These are phyloP conservation scores for Trametes sanguinea DNA, from an alignment of 768 basidiomycete species.

Conservation along the genomic window DNA sequence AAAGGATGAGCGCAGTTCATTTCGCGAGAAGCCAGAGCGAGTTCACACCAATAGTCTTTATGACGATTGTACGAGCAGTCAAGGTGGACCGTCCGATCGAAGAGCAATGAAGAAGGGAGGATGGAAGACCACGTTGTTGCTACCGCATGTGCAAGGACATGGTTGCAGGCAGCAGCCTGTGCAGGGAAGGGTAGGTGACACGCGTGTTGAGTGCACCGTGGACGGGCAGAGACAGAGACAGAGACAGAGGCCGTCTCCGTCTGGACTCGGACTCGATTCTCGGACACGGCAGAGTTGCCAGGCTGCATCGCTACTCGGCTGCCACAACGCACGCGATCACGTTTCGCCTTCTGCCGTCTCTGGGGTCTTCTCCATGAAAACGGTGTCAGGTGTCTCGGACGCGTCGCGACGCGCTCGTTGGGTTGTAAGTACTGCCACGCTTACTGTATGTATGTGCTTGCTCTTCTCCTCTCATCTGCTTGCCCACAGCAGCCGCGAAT, in stretches of 20 bases:
- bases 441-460: too few relatives aligned
- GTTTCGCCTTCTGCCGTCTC: not conserved
- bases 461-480: too few relatives aligned
- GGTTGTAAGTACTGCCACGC: too few relatives aligned
- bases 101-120: not conserved
- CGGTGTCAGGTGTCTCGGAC: conserved; percentile 3
- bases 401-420: too few relatives aligned
- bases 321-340: not conserved
- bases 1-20: not conserved
- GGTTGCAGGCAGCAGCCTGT: conserved; percentile 8
- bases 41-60: not conserved
- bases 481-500: too few relatives aligned
- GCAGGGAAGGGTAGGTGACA: not conserved
- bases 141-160: conserved; percentile 1
- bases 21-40: not conserved
- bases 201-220: not conserved
- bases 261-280: too few relatives aligned
- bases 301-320: too few relatives aligned
- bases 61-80: too few relatives aligned
- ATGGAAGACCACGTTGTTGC: not conserved
- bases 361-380: not conserved
- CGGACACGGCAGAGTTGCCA: too few relatives aligned
- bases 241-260: too few relatives aligned
- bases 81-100: not conserved
- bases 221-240: too few relatives aligned